Evolutionary conservation across 192 early-diverging fungal genomes (phyloP).

Genomic region (Coemansia sp.): DNA sequence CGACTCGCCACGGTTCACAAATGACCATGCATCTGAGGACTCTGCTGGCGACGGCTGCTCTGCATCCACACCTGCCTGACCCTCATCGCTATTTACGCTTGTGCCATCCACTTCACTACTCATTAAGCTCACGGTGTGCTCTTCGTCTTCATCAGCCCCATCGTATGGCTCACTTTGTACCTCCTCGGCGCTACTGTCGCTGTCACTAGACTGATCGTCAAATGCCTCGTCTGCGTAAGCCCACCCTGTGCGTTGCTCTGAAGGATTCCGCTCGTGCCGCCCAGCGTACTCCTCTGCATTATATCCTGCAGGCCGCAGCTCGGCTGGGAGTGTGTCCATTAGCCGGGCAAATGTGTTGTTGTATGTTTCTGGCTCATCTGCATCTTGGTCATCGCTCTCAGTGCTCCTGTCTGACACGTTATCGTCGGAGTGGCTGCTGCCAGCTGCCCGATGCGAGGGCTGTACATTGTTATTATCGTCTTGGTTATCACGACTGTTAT

Average conservation of each 20-base stretch:
- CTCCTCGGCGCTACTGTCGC: background rate
- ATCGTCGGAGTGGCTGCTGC: no score
- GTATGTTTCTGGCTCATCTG: background rate
- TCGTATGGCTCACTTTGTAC: background rate
- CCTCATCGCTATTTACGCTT: background rate
- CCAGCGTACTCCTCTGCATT: background rate
- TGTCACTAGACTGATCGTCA: slow-evolving; percentile 9
- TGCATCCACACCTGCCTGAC: background rate
- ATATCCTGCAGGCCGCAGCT: slow-evolving; percentile 9
- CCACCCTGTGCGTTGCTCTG: slow-evolving; percentile 22
- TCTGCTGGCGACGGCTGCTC: slow-evolving; percentile 2
- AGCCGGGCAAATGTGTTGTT: slow-evolving; percentile 4
- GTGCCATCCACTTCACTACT: background rate
- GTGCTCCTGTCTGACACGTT: background rate
- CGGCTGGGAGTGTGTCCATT: slow-evolving; percentile 10
- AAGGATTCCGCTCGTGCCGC: slow-evolving; percentile 5
- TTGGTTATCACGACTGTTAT: background rate
- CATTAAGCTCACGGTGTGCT: background rate
- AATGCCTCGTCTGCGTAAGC: slow-evolving; percentile 36
- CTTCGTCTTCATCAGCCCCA: background rate
- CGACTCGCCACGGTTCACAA: slow-evolving; percentile 17
- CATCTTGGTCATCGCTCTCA: background rate
- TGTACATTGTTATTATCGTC: background rate
- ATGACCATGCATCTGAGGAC: slow-evolving; percentile 27
- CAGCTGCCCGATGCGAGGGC: background rate